Evolutionary conservation across 2,329 filamentous ascomycete genomes (phyloP), one percentile per base, ranked within the genome.

Genomic region (Phialophora chinensis): DNA sequence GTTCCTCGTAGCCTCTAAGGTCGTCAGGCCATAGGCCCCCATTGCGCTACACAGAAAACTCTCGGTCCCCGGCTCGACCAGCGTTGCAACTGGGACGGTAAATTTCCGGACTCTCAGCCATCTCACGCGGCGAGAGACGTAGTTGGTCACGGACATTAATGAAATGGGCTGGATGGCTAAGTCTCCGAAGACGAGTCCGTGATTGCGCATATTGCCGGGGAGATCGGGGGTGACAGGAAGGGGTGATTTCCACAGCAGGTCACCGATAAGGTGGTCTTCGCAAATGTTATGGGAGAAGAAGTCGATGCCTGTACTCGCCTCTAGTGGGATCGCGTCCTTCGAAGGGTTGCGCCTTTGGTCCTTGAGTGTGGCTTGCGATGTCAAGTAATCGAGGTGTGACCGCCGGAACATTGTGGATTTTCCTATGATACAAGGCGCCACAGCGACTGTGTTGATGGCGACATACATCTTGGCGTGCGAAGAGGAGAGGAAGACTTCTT

Each of bases 351-450:
- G 27, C 10, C 10, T 44, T 23, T 3, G 47, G 17, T 61, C 59
- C 47, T 35, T 31, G 44, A 54, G 47, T 1, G 31, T 49, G 14
- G 20, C 52, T 27, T 54, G 59, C 0, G 78, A 73, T 0, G 88
- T 90, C 8, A 95, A 86, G 71, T 86, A 85, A 78, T 97, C 87
- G 42, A 99, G 87, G 74, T 99, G 94, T 0, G 92, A 91, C 68
- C 91, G 91, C 66, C 95, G 91, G 80, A 98, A 99, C 93, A 99
- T 98, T 80, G 96, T 98, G 74, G 92, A 96, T 81, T 99, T 99
- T 59, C 95, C 95, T 25, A 98, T 90, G 65, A 96, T 90, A 78
- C 95, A 99, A 8, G 96, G 95, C 0, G 95, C 95, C 60, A 98
- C 81, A 3, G 91, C 86, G 17, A 97, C 92, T 0, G 92, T 91